Base-by-base conservation (phyloP, 1,284 basidiomycete species). In the Heimioporus retisporus region DNA sequence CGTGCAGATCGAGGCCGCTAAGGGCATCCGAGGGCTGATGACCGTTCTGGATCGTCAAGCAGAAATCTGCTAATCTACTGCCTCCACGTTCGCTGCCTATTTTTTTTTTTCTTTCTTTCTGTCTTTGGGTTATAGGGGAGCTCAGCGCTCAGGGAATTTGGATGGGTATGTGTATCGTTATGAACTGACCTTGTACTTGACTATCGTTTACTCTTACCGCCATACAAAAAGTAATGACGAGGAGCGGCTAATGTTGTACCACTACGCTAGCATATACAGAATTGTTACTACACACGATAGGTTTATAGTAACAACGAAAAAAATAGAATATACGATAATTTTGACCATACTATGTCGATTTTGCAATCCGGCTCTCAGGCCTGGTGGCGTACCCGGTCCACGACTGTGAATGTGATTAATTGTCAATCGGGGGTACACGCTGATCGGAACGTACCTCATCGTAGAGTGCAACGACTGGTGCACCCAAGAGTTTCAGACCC, bases 351-450 rank as follows among this genome's bases (percentile, higher is more conserved):
- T 64, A 73, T 60, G 55, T 43, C 8, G 77, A 78, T 75, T 85
- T 91, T 69, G 84, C 83, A 50, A 94, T 92, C 62, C 79, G 84
- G 76, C 92, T 94, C 50, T 86, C 81, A n/a, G 83, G 71, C 62
- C 91, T 83, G 76, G 85, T 81, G 6, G 93, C 93, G 76, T 96
- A 96, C 10, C 94, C 94, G 4, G 91, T 91, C 94, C 94, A 95
- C 14, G 92, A 94, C 94, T 95, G 71, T 21, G 65, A 64, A 40
- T 51, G 62, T 71, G 58, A 64, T 79, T 69, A 67, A 74, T 69
- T 63, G 58, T 57, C 53, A 63, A 55, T 46, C n/a, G 51, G 35
- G 35, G 35, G 35, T 40, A 40, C 35, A 40, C 10, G 35, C 35
- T 56, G 63, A 73, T 62, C 55, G 55, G 67, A 48, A 73, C 88